These are phyloP conservation scores for Talaromyces pinophilus DNA, from an alignment of 2,329 filamentous ascomycete species.

Conservation along the genomic window DNA sequence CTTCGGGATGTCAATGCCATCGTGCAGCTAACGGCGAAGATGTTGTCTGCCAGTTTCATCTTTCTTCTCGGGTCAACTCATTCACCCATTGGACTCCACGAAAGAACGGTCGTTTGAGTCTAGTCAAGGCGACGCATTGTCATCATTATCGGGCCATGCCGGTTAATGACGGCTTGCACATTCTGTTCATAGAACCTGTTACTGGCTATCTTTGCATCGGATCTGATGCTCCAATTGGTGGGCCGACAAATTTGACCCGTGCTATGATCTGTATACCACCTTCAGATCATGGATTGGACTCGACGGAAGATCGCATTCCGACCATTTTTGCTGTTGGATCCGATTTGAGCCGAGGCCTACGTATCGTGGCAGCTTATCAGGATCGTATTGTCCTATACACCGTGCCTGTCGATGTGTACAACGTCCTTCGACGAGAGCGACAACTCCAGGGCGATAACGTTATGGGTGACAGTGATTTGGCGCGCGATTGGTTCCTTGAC, in stretches of 20 bases:
- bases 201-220: constrained; percentile 61
- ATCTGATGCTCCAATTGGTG: constrained; percentile 60
- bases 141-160: constrained; percentile 67
- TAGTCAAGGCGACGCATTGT: constrained; percentile 48
- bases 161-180: constrained; percentile 64
- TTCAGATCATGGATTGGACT: constrained; percentile 25
- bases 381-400: constrained; percentile 60
- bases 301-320: constrained; percentile 42
- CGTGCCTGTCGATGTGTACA: constrained; percentile 60
- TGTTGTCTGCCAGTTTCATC: constrained; percentile 33
- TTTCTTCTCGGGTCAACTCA: constrained; percentile 32
- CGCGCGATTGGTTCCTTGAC: constrained; percentile 37
- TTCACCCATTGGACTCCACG: constrained; percentile 31
- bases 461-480: constrained; percentile 39
- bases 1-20: constrained; percentile 35
- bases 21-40: constrained; percentile 27
- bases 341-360: constrained; percentile 60
- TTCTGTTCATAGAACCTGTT: constrained; percentile 64
- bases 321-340: constrained; percentile 58
- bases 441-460: constrained; percentile 35
- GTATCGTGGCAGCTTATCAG: constrained; percentile 59
- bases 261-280: constrained; percentile 59
- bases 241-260: constrained; percentile 58
- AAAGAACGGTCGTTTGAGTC: constrained; percentile 31
- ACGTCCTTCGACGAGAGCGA: constrained; percentile 39